Base-by-base conservation (phyloP, 768 basidiomycete species). In the Inosperma sp. region DNA sequence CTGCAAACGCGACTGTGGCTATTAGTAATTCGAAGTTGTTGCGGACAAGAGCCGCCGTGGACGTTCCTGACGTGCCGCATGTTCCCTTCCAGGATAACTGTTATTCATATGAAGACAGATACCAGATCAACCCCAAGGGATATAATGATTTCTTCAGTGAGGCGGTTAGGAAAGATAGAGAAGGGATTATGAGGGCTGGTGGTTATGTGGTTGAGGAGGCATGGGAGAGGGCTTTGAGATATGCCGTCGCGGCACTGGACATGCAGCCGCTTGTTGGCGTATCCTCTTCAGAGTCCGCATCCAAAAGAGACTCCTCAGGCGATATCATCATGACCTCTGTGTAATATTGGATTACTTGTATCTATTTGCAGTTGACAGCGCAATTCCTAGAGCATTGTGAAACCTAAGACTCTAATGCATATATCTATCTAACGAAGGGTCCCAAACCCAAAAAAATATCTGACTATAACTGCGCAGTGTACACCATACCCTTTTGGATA, bases 161-260 rank as follows among this genome's bases (percentile, higher is more conserved):
- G 50, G 84, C 84, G 12, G 84, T 91, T 16, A 72, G 86, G 58
- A 78, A 79, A 58, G 88, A 91, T 62, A 68, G 80, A 50, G 87
- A 87, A 54, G 86, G 85, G 12, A 82, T 85, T 57, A 87, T 86
- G 84, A 74, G 84, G 35, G 90, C 82, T 17, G 92, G 90, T 7
- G 92, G 92, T 7, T 94, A 91, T 63, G 74, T 70, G 55, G 73
- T 89, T 4, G 82, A 88, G 54, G 87, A 93, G 63, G 88, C 86
- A 36, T 93, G 91, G 91, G 85, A 86, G 59, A 75, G 91, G 48
- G 89, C 88, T 10, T 63, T 94, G 50, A 71, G 85, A 51, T 80
- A 66, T 56, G 84, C 88, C 5, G 83, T 93, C 19, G 82, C 83
- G 30, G 88, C 80, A 1, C 64, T 93, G 54, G 87, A 88, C 54